A percentile compares a stretch with the other conserved stretches of the same genome.
Conservation (phyloP, 352 stramenopile genomes). For the Globisporangium canariense region DNA sequence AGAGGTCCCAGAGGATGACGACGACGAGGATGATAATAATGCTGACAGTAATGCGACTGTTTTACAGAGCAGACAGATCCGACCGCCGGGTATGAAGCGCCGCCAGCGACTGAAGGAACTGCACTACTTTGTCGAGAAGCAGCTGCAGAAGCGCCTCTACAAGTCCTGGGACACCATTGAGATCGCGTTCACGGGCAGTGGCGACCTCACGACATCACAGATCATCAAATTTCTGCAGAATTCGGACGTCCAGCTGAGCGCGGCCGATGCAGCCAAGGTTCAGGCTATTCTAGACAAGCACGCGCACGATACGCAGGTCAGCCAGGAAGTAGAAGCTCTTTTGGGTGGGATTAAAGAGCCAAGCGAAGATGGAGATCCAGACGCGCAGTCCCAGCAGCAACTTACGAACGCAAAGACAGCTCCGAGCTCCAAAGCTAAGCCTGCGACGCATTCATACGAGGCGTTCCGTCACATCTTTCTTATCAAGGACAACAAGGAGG, state of each 20-base stretch:
- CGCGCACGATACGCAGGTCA: constrained; percentile 1
- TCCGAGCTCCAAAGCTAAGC: constrained; percentile 9
- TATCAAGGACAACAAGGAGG: constrained; percentile 41
- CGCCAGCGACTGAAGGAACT: constrained; percentile 56
- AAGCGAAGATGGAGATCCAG: background rate
- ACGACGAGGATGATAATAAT: constrained; percentile 11
- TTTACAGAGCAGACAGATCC: background rate
- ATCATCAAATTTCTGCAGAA: constrained; percentile 72
- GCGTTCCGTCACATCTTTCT: constrained; percentile 67
- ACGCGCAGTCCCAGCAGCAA: background rate
- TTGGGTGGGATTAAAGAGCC: background rate
- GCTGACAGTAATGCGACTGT: background rate
- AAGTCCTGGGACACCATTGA: constrained; percentile 73
- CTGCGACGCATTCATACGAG: constrained; percentile 50
- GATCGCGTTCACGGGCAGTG: constrained; percentile 58
- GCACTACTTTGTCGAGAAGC: constrained; percentile 57
- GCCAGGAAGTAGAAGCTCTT: background rate
- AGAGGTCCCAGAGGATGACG: constrained; percentile 22
- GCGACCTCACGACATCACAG: constrained; percentile 57
- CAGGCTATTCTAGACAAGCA: constrained; percentile 60
- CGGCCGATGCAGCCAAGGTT: constrained; percentile 51
- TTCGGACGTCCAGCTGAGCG: constrained; percentile 64
- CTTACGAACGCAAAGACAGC: background rate
- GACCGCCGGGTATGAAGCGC: constrained; percentile 41
- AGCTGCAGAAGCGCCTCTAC: constrained; percentile 65